Percentiles rank a stretch among this genome's conserved stretches.
Conservation (phyloP, 108 stramenopile species). For the Nitzschia sp. region DNA sequence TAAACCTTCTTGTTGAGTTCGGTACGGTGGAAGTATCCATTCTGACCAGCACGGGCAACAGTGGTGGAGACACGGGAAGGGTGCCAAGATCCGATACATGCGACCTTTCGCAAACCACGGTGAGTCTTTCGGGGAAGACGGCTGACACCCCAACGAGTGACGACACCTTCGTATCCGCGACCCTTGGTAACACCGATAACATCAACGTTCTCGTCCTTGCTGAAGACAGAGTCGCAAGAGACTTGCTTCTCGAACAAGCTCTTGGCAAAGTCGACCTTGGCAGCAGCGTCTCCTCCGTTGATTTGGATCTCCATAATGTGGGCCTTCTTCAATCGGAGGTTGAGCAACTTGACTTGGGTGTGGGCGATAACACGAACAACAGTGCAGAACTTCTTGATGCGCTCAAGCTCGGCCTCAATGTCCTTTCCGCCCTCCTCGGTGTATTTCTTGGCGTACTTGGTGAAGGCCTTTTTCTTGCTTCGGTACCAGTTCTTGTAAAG, state of each 20-base stretch:
- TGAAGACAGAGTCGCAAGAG: conserved; percentile 93
- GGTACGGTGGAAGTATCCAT: conserved; percentile 99
- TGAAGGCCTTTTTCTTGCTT: conserved; percentile 99
- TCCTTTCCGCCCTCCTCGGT: conserved; percentile 88
- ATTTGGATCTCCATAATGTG: conserved; percentile 99
- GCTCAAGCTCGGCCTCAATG: conserved; percentile 94
- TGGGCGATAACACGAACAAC: conserved; percentile 99
- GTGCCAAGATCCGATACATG: conserved; percentile 99
- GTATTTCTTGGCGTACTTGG: conserved; percentile 99
- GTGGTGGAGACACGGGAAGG: conserved; percentile 97
- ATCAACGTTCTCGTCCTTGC: conserved; percentile 96
- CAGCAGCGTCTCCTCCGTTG: conserved; percentile 96
- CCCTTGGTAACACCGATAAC: conserved; percentile 98
- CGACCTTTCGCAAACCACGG: conserved; percentile 99
- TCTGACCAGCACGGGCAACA: conserved; percentile 99
- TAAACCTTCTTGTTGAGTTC: conserved; percentile 99
- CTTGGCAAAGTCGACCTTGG: conserved; percentile 99
- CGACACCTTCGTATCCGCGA: conserved; percentile 97
- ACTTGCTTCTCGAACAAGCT: conserved; percentile 97
- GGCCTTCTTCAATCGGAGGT: conserved; percentile 98
- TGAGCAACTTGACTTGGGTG: conserved; percentile 97
- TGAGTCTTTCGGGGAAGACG: conserved; percentile 99
- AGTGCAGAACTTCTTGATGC: conserved; percentile 98
- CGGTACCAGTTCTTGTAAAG: conserved; percentile 99
- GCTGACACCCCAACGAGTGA: conserved; percentile 99